Base-by-base conservation (phyloP, 306 rosid species). In the Trifolium pratense region DNA sequence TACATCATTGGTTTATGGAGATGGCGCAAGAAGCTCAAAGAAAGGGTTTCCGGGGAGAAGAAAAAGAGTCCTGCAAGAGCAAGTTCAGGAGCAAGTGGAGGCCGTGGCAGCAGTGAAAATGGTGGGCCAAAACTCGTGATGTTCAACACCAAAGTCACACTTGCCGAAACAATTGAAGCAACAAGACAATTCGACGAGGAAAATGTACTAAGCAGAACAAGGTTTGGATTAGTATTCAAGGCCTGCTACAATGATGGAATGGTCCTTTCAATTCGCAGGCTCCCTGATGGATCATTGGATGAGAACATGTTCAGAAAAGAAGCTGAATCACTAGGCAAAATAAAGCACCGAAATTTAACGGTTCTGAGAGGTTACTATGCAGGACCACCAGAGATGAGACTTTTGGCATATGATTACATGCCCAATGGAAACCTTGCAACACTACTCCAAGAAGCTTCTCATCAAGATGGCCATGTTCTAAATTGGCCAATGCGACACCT, bases 401-500 rank as follows among this genome's bases (percentile, higher is more conserved):
- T 93, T 23, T 67, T 87, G 4, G 95, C 84, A 62, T 86, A 86
- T 18, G 98, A 93, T 66, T 93, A 93, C 93, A 93, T 93, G 98
- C 98, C 98, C 14, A 93, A 93, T 29, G 98, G 98, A 42, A 93
- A 93, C 85, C 97, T 93, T 0, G 98, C 93, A 17, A 93, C 96
- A n/a, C 92, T 93, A 63, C 96, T 93, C 59, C 98, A 93, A 85
- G 98, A 93, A 87, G 98, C 98, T 52, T 89, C 98, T 46, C 97
- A 93, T 80, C 98, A 93, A 84, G 98, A 93, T 42, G 98, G 98
- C 4, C 98, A 93, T 76, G 98, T 93, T 58, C 84, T 93, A 12
- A 93, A 93, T 70, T 93, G 98, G 98, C 98, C 98, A 77, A 93
- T 93, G 98, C 88, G 98, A 26, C 98, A 93, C 76, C 96, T 93